Percentiles rank a stretch among this genome's conserved stretches.
phyloP scores from a whole-genome alignment of 805 yeast species.

The Saccharomycopsis fermentans region DNA sequence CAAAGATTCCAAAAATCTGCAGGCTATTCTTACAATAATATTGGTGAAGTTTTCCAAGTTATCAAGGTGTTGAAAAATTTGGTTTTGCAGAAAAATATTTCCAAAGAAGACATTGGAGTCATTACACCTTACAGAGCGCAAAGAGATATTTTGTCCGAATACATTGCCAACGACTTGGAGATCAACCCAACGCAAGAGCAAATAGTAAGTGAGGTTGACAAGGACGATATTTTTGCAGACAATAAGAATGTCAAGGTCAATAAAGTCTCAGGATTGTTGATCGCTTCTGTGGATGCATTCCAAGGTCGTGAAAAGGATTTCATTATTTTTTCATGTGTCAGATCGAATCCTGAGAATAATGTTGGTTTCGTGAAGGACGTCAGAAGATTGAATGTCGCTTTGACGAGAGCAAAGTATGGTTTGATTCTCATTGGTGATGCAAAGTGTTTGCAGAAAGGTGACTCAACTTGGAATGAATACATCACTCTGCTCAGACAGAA shows the following conservation, averaged over 20 bases:
- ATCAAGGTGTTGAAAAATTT: slow-evolving; percentile 39
- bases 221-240: slow-evolving; percentile 44
- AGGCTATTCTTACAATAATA: slow-evolving; percentile 52
- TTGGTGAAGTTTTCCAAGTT: slow-evolving; percentile 41
- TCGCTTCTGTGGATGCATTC: slow-evolving; percentile 62
- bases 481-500: slow-evolving; percentile 21
- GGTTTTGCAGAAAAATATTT: slow-evolving; percentile 43
- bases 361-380: slow-evolving; percentile 67
- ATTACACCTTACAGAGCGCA: slow-evolving; percentile 75
- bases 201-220: slow-evolving; percentile 44
- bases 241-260: slow-evolving; percentile 41
- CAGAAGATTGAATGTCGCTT: slow-evolving; percentile 60
- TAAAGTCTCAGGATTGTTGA: slow-evolving; percentile 34
- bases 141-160: slow-evolving; percentile 47
- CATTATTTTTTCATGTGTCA: slow-evolving; percentile 52
- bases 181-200: slow-evolving; percentile 45
- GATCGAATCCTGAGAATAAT: slow-evolving; percentile 61
- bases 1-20: slow-evolving; percentile 31
- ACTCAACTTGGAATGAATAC: slow-evolving; percentile 41
- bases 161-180: slow-evolving; percentile 38
- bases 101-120: slow-evolving; percentile 45
- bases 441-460: slow-evolving; percentile 36
- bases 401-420: slow-evolving; percentile 60
- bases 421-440: slow-evolving; percentile 54
- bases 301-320: slow-evolving; percentile 71